These are phyloP conservation scores for Cladosporium sp. DNA, from an alignment of 2,329 filamentous ascomycete species.

Conservation along the genomic window DNA sequence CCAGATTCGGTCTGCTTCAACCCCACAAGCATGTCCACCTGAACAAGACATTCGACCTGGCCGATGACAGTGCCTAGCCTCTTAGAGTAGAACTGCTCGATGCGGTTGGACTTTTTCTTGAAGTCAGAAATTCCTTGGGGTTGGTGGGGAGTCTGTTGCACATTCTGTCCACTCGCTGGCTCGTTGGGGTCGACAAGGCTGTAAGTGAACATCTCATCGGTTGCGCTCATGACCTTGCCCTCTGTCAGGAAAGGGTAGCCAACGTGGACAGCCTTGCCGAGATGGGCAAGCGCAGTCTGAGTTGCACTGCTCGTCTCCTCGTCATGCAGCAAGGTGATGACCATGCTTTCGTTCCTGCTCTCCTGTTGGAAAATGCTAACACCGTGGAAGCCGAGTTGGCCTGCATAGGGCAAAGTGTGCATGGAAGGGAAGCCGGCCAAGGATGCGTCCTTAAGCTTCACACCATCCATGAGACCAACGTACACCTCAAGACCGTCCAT, in stretches of 20 bases:
- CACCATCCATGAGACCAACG: slow-evolving; percentile 79
- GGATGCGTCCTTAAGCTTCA: slow-evolving; percentile 77
- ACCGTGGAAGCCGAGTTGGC: slow-evolving; percentile 79
- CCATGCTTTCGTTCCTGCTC: slow-evolving; percentile 94
- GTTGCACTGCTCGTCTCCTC: slow-evolving; percentile 66
- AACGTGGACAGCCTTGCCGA: slow-evolving; percentile 84
- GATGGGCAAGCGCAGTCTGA: slow-evolving; percentile 71
- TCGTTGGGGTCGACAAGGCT: slow-evolving; percentile 59
- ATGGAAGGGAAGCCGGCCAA: slow-evolving; percentile 91
- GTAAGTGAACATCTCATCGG: slow-evolving; percentile 92
- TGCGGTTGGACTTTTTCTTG: slow-evolving; percentile 76
- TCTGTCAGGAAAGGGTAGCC: slow-evolving; percentile 96
- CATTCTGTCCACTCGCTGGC: slow-evolving; percentile 44
- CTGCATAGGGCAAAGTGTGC: slow-evolving; percentile 80
- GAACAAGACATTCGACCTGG: slow-evolving; percentile 81
- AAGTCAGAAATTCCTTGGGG: slow-evolving; percentile 78
- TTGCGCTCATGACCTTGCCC: slow-evolving; percentile 83
- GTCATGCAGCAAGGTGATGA: slow-evolving; percentile 77
- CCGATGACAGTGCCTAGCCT: slow-evolving; percentile 85
- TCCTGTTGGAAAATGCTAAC: slow-evolving; percentile 95
- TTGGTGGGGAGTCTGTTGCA: slow-evolving; percentile 69
- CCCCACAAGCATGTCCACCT: slow-evolving; percentile 92
- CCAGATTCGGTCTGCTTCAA: slow-evolving; percentile 87
- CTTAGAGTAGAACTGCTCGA: slow-evolving; percentile 88
- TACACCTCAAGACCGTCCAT: slow-evolving; percentile 87